These are phyloP conservation scores for Wakefieldia striispora DNA, from an alignment of 768 basidiomycete species.

Conservation along the genomic window DNA sequence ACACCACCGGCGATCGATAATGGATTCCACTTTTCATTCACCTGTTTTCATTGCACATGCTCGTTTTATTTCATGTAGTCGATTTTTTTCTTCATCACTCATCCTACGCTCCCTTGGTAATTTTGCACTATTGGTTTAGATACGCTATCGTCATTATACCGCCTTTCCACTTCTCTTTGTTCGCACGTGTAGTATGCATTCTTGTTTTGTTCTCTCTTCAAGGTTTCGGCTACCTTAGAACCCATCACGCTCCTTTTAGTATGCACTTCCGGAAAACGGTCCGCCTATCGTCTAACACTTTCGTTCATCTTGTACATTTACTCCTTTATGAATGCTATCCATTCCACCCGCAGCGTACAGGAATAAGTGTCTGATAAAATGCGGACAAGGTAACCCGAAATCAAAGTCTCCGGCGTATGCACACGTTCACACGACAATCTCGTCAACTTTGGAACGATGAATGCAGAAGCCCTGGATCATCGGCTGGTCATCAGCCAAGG, in stretches of 20 bases:
- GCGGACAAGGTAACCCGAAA: background rate
- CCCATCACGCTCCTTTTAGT: slow-evolving; percentile 16
- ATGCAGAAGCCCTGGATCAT: slow-evolving; percentile 57
- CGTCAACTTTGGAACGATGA: slow-evolving; percentile 66
- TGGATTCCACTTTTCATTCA: background rate
- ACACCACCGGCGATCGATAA: slow-evolving; percentile 25
- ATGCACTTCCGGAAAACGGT: slow-evolving; percentile 17
- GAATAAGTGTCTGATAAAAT: background rate
- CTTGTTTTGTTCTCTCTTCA: slow-evolving; percentile 13
- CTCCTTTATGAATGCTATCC: slow-evolving; percentile 16
- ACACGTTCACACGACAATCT: slow-evolving; percentile 38
- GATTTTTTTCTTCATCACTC: slow-evolving; percentile 2
- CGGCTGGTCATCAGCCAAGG: background rate
- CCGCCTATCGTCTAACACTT: slow-evolving; percentile 17
- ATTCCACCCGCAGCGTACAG: background rate
- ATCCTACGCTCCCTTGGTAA: slow-evolving; percentile 34
- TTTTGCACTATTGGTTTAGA: slow-evolving; percentile 23
- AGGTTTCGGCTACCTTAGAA: slow-evolving; percentile 5
- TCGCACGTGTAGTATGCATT: slow-evolving; percentile 31
- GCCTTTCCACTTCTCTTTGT: slow-evolving; percentile 13
- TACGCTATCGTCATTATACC: slow-evolving; percentile 12
- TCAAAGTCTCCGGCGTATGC: too few relatives aligned
- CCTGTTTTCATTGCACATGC: slow-evolving; percentile 4
- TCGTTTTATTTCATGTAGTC: slow-evolving; percentile 4
- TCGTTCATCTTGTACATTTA: slow-evolving; percentile 24